A percentile compares a stretch with the other conserved stretches of the same genome.
Evolutionary conservation across 139 green algal species (phyloP).

Genomic region (Mesostigma viride): DNA sequence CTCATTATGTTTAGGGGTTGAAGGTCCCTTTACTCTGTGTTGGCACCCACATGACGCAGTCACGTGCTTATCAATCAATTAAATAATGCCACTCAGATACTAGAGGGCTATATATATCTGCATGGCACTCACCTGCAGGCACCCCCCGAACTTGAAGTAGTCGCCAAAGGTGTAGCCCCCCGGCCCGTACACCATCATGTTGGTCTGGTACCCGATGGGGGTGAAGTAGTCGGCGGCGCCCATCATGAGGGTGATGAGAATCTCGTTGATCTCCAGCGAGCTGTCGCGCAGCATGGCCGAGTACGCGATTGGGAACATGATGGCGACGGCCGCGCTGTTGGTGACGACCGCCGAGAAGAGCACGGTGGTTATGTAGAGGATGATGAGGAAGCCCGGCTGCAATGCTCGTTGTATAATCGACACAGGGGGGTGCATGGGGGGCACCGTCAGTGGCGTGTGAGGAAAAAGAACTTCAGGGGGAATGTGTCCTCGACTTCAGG

Average conservation of each 20-base stretch:
- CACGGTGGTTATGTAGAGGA: slow-evolving; percentile 49
- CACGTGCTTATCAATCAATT: too few relatives aligned
- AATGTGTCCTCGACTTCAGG: too few relatives aligned
- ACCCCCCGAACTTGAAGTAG: slow-evolving; percentile 40
- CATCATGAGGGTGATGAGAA: slow-evolving; percentile 32
- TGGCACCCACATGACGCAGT: too few relatives aligned
- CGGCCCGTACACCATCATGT: slow-evolving; percentile 58
- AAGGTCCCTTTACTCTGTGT: too few relatives aligned
- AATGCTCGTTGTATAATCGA: too few relatives aligned
- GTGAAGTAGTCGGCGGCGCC: slow-evolving; percentile 43
- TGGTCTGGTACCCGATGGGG: slow-evolving; percentile 65
- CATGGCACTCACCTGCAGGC: slow-evolving; percentile 43
- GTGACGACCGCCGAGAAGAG: slow-evolving; percentile 47
- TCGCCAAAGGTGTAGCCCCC: slow-evolving; percentile 50
- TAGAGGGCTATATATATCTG: too few relatives aligned
- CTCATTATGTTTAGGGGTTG: too few relatives aligned
- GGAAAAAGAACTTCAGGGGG: too few relatives aligned
- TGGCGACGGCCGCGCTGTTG: slow-evolving; percentile 51
- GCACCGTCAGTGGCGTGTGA: too few relatives aligned
- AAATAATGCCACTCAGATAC: too few relatives aligned
- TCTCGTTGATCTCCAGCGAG: neutral
- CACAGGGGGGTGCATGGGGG: too few relatives aligned
- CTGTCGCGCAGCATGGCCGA: neutral
- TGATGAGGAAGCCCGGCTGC: slow-evolving; percentile 30
- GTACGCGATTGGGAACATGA: slow-evolving; percentile 45